Evolutionary conservation across 768 basidiomycete genomes (phyloP).

Genomic region (Psilocybe tampanensis): DNA sequence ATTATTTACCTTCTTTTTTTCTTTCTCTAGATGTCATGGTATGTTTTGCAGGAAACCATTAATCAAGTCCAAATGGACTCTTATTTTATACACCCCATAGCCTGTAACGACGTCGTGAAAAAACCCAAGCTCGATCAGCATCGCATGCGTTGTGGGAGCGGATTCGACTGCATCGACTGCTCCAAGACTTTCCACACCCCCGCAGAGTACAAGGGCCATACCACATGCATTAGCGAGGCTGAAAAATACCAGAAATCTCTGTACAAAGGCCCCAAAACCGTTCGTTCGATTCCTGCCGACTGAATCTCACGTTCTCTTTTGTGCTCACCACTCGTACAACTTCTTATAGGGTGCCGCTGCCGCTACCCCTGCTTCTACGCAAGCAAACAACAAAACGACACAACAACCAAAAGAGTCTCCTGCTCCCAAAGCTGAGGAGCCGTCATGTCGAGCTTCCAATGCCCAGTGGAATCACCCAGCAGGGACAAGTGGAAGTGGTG

Average conservation of each 20-base stretch:
- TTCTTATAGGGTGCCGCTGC: neutral
- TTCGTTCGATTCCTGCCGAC: slow-evolving; percentile 23
- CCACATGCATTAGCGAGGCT: slow-evolving; percentile 84
- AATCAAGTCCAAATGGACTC: neutral
- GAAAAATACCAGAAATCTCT: slow-evolving; percentile 91
- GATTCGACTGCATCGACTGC: slow-evolving; percentile 88
- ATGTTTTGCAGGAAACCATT: slow-evolving; percentile 28
- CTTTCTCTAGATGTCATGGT: slow-evolving; percentile 67
- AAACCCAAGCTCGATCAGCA: slow-evolving; percentile 94
- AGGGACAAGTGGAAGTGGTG: slow-evolving; percentile 20
- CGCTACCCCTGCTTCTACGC: neutral
- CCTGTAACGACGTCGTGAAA: slow-evolving; percentile 85
- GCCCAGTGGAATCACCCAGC: slow-evolving; percentile 19
- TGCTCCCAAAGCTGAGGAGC: neutral
- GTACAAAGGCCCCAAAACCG: slow-evolving; percentile 80
- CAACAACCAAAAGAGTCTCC: neutral
- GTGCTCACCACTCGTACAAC: neutral
- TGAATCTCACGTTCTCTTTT: no score
- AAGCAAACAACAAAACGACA: neutral
- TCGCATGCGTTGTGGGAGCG: slow-evolving; percentile 55
- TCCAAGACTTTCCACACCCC: slow-evolving; percentile 80
- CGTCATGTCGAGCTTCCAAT: slow-evolving; percentile 13
- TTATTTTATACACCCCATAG: slow-evolving; percentile 33
- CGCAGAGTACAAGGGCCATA: slow-evolving; percentile 79
- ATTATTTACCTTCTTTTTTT: neutral